Evolutionary conservation across 805 yeast species (phyloP).

Genomic region (Metahyphopichia silvanorum): DNA sequence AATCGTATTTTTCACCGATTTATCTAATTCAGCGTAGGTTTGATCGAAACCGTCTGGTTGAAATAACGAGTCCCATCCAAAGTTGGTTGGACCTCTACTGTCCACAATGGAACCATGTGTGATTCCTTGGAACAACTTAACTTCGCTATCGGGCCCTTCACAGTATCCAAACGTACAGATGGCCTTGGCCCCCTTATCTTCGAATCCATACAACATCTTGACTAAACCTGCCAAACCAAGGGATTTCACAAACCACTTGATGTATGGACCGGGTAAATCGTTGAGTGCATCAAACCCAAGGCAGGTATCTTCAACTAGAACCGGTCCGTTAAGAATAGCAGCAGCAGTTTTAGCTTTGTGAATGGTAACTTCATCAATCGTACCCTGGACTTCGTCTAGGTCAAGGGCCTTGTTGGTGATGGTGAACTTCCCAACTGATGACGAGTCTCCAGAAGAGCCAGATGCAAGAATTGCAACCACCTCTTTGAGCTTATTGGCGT

Average conservation of each 20-base stretch:
- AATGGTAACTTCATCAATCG: conserved; percentile 74
- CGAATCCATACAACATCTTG: conserved; percentile 75
- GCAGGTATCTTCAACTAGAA: conserved; percentile 93
- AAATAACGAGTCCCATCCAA: conserved; percentile 95
- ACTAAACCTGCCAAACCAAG: conserved; percentile 77
- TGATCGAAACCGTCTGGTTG: conserved; percentile 72
- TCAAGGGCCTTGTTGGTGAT: conserved; percentile 70
- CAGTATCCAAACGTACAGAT: conserved; percentile 91
- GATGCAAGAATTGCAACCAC: conserved; percentile 68
- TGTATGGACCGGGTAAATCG: conserved; percentile 88
- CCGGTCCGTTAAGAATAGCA: conserved; percentile 64
- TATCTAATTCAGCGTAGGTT: conserved; percentile 85
- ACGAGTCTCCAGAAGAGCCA: conserved; percentile 15
- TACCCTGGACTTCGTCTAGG: conserved; percentile 87
- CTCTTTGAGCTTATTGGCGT: conserved; percentile 82
- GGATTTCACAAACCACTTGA: conserved; percentile 83
- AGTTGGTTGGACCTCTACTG: conserved; percentile 72
- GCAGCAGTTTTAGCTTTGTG: conserved; percentile 81
- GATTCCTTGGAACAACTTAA: conserved; percentile 78
- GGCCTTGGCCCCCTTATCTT: conserved; percentile 82
- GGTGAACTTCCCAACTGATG: conserved; percentile 44
- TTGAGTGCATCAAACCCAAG: conserved; percentile 78
- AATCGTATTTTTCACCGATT: conserved; percentile 68
- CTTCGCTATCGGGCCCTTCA: conserved; percentile 72
- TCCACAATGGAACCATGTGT: conserved; percentile 79